phyloP scores from a whole-genome alignment of 306 rosid species.

The Mimosa bimucronata region DNA sequence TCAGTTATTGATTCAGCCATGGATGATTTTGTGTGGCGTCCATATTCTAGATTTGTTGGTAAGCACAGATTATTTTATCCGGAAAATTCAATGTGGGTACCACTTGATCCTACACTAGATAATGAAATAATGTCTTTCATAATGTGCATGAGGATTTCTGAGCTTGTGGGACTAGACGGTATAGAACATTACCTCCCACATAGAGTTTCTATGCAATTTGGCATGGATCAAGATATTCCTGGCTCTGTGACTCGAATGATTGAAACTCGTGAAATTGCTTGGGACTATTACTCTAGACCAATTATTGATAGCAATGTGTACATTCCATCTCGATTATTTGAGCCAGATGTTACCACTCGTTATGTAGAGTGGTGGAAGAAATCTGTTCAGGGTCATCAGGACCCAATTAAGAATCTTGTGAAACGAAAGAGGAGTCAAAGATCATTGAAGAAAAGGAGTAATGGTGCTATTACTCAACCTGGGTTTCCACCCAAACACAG shows the following conservation, averaged over 20 bases:
- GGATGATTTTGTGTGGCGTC: conserved; percentile 52
- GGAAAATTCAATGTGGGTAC: conserved; percentile 36
- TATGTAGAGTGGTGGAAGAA: conserved; percentile 40
- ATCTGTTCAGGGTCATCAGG: neutral
- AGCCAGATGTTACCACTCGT: conserved; percentile 43
- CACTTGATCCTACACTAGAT: conserved; percentile 27
- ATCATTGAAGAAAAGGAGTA: neutral
- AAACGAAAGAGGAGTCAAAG: conserved; percentile 28
- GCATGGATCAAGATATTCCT: neutral
- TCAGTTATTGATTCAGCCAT: conserved; percentile 36
- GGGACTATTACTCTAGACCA: conserved; percentile 42
- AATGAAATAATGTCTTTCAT: neutral
- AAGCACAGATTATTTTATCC: conserved; percentile 34
- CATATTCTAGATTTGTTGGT: conserved; percentile 41
- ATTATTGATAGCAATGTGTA: conserved; percentile 29
- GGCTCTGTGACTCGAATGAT: neutral
- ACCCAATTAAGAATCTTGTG: conserved; percentile 6
- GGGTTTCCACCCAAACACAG: neutral
- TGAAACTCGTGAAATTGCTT: conserved; percentile 30
- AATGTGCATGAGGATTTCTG: neutral
- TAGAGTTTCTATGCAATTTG: neutral
- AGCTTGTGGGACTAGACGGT: neutral
- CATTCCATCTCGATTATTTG: conserved; percentile 41
- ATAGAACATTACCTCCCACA: conserved; percentile 49
- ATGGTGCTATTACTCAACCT: neutral